Evolutionary conservation across 75 land plant genomes (phyloP).

Genomic region (Ceratopteris richardii): DNA sequence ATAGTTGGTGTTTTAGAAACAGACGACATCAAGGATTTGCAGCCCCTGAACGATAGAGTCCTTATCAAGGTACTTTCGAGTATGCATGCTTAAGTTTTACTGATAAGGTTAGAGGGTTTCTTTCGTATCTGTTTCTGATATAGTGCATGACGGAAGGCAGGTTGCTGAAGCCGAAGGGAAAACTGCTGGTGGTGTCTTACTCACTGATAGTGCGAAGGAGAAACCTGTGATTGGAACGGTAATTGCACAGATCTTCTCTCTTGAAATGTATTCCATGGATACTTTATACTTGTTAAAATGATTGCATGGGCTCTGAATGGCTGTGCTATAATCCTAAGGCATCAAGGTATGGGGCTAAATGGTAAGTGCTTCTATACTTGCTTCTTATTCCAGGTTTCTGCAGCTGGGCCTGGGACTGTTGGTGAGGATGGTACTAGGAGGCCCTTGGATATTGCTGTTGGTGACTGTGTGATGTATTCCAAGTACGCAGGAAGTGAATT

Average conservation of each 20-base stretch:
- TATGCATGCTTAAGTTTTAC: not conserved
- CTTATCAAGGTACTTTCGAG: conserved; percentile 25
- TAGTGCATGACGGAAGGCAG: conserved; percentile 2
- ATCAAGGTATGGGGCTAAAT: too few relatives aligned
- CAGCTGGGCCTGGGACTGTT: conserved; percentile 69
- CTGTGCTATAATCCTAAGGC: too few relatives aligned
- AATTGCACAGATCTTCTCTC: not conserved
- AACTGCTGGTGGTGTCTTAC: conserved; percentile 47
- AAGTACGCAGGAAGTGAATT: conserved; percentile 68
- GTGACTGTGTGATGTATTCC: conserved; percentile 74
- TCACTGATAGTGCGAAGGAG: conserved; percentile 48
- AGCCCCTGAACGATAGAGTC: conserved; percentile 43
- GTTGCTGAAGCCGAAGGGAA: conserved; percentile 38
- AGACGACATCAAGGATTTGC: conserved; percentile 40
- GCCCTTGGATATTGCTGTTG: conserved; percentile 40
- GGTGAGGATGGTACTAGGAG: conserved; percentile 68
- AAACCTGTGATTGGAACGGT: conserved; percentile 55
- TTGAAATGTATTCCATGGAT: too few relatives aligned
- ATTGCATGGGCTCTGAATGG: too few relatives aligned
- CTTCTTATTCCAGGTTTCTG: conserved; percentile 35
- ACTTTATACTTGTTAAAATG: too few relatives aligned
- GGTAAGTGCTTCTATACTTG: too few relatives aligned
- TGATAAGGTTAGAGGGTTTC: not conserved
- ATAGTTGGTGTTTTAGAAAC: conserved; percentile 36
- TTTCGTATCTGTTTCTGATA: not conserved